Evolutionary conservation across 2,329 filamentous ascomycete genomes (phyloP).

Genomic region (Colletotrichum eremochloae): DNA sequence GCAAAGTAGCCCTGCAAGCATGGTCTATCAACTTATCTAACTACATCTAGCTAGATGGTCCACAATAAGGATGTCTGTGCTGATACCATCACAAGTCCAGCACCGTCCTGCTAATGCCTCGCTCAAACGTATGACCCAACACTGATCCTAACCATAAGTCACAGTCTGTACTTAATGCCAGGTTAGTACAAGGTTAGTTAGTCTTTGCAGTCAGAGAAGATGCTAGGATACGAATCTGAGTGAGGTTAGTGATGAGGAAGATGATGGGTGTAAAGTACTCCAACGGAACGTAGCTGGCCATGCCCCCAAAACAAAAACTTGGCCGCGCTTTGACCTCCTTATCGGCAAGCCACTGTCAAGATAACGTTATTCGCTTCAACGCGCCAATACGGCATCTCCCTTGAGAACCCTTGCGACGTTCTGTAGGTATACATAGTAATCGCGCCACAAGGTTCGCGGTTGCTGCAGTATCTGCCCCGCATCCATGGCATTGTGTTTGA

Average conservation of each 20-base stretch:
- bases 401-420: neutral
- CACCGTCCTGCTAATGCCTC: neutral
- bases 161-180: neutral
- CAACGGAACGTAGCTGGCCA: too few species aligned
- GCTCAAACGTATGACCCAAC: neutral
- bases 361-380: constrained; percentile 8
- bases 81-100: neutral
- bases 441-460: neutral
- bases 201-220: neutral
- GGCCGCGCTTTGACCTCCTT: neutral
- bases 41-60: neutral
- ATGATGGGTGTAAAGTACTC: neutral
- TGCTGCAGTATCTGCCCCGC: neutral
- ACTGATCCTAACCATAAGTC: neutral
- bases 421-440: neutral
- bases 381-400: constrained; percentile 15
- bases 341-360: neutral
- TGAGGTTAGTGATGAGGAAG: neutral
- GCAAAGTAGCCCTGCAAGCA: neutral
- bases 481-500: neutral
- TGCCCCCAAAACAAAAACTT: neutral
- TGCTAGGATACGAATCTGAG: neutral
- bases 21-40: neutral
- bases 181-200: neutral
- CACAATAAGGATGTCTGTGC: neutral